Evolutionary conservation across 2,329 filamentous ascomycete genomes (phyloP), one percentile per base, ranked within the genome.

Genomic region (Aspergillus fructus): DNA sequence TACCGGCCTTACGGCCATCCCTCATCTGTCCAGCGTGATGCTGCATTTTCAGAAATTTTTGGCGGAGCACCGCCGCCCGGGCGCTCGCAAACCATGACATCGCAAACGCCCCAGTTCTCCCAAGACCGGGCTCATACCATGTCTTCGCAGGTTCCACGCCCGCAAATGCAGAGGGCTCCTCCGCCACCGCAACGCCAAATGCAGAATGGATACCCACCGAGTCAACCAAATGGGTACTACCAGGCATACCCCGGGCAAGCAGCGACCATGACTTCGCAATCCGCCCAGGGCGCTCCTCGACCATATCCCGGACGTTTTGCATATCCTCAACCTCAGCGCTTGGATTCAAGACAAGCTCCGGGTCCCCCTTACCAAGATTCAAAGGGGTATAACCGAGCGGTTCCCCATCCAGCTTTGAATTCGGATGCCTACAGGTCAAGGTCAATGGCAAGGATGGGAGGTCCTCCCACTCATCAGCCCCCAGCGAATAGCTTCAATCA

Each of bases 41-140:
- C 91, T 66, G 94, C 93, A 64, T 99, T 96, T 76, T 91, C 90
- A 64, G 93, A 93, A 78, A 97, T 97, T 72, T 99, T 97, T 74
- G 94, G 93, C 66, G 87, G 87, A 63, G 84, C 90, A 63, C 92
- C 91, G 63, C 91, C 91, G 47, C 86, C 90, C 46, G 93, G 93
- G 58, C 89, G 94, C 74, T 96, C 93, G 57, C 93, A 97, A 71
- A 97, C 93, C 24, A 97, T 97, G 92, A 94, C 88, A 62, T 92
- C 90, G 55, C 88, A 91, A 63, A 83, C 88, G 33, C 77, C 81
- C 58, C 85, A 84, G 67, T 80, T 83, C 58, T 79, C 81, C 52
- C 79, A 81, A 51, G 90, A 89, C 65, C 86, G 93, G 66, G 91
- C 91, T 48, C 88, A 91, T 64, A 96, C 91, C 59, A 90, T 91